Evolutionary conservation across 78 protist species (phyloP).

Genomic region (Chrysochromulina parva): DNA sequence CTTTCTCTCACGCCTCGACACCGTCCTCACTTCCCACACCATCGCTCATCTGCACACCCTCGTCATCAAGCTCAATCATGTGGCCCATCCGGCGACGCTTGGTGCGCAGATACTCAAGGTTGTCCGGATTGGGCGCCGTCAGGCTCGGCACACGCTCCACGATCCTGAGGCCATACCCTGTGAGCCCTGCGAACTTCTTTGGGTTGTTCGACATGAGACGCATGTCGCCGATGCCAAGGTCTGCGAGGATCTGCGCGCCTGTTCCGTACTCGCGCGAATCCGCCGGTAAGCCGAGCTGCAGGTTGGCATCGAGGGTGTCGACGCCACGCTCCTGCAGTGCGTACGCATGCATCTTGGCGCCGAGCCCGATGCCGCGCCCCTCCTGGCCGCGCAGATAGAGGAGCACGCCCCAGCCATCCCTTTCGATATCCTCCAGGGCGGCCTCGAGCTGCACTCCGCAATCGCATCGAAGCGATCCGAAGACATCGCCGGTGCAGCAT

Average conservation of each 20-base stretch:
- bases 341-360: neutral
- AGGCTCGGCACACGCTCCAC: slow-evolving; percentile 11
- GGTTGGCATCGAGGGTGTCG: slow-evolving; percentile 12
- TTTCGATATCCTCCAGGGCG: neutral
- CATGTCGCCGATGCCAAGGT: neutral
- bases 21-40: too few relatives aligned
- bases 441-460: slow-evolving; percentile 29
- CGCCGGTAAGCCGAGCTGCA: neutral
- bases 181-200: neutral
- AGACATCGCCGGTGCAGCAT: slow-evolving; percentile 23
- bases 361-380: slow-evolving; percentile 27
- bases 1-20: too few relatives aligned
- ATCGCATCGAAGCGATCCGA: slow-evolving; percentile 18
- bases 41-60: too few relatives aligned
- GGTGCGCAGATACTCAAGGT: neutral
- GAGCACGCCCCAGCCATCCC: neutral
- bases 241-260: slow-evolving; percentile 20
- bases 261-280: slow-evolving; percentile 21
- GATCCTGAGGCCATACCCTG: neutral
- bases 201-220: slow-evolving; percentile 26
- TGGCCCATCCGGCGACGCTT: slow-evolving; percentile 16
- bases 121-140: neutral
- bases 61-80: neutral
- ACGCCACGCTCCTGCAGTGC: neutral
- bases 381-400: slow-evolving; percentile 29